Conservation (phyloP, 495 filamentous ascomycete species). For the Hyaloscypha bicolor region DNA sequence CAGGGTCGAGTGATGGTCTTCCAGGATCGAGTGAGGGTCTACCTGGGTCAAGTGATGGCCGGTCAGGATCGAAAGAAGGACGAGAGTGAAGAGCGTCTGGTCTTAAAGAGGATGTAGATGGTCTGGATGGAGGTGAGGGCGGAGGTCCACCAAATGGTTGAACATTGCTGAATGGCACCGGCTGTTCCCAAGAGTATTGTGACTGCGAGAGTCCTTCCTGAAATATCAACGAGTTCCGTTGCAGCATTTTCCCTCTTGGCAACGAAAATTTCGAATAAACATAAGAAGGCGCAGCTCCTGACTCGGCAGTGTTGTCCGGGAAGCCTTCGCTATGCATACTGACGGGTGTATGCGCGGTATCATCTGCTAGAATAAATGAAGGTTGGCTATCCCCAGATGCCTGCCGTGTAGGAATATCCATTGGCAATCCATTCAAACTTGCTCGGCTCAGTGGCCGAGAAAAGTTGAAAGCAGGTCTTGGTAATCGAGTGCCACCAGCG, state of each 20-base stretch:
- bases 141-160: constrained; percentile 47
- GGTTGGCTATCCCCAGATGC: constrained; percentile 63
- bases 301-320: constrained; percentile 44
- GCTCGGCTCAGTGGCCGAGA: constrained; percentile 85
- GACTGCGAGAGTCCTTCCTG: constrained; percentile 47
- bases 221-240: constrained; percentile 69
- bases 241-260: constrained; percentile 76
- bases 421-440: constrained; percentile 63
- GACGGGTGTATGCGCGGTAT: constrained; percentile 62
- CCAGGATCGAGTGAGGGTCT: constrained; percentile 32
- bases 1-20: constrained; percentile 41
- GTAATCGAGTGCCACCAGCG: constrained; percentile 55
- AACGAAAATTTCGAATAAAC: constrained; percentile 82
- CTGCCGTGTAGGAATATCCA: constrained; percentile 44
- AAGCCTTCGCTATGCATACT: constrained; percentile 65
- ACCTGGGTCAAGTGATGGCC: constrained; percentile 44
- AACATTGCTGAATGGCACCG: constrained; percentile 58
- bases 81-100: constrained; percentile 39
- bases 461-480: constrained; percentile 86
- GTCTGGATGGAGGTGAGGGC: constrained; percentile 51
- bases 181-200: constrained; percentile 43
- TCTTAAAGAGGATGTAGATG: constrained; percentile 35
- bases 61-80: constrained; percentile 28
- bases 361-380: constrained; percentile 60
- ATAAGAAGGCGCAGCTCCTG: constrained; percentile 67